phyloP scores from a whole-genome alignment of 1,284 basidiomycete genomes.

The Cerrena zonata region DNA sequence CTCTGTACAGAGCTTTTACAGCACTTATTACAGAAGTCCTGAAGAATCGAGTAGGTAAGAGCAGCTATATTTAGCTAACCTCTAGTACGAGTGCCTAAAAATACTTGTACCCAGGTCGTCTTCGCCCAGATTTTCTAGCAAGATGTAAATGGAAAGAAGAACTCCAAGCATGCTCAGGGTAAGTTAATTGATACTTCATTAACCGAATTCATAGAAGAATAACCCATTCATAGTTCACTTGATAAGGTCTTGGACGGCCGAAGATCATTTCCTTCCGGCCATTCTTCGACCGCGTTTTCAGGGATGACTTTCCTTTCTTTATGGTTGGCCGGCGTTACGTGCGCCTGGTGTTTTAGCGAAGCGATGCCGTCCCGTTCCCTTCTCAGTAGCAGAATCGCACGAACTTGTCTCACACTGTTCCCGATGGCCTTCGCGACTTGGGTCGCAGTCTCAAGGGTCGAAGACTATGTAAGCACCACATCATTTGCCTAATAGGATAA shows the following conservation, averaged over 20 bases:
- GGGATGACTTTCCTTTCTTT: slow-evolving; percentile 62
- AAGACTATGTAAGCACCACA: slow-evolving; percentile 52
- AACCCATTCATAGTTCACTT: slow-evolving; percentile 29
- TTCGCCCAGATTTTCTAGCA: slow-evolving; percentile 65
- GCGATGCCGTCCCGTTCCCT: slow-evolving; percentile 33
- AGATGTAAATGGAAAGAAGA: slow-evolving; percentile 57
- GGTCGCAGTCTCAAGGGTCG: slow-evolving; percentile 56
- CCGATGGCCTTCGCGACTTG: slow-evolving; percentile 54
- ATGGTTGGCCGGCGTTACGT: slow-evolving; percentile 59
- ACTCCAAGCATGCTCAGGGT: slow-evolving; percentile 52
- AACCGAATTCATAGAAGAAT: neutral
- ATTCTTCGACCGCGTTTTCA: slow-evolving; percentile 60
- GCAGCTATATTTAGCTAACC: neutral
- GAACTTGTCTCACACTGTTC: slow-evolving; percentile 43
- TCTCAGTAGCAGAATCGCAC: slow-evolving; percentile 43
- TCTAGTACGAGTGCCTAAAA: neutral
- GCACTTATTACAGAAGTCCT: slow-evolving; percentile 47
- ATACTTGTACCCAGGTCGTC: slow-evolving; percentile 38
- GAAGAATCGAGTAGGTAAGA: slow-evolving; percentile 56
- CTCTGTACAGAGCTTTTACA: slow-evolving; percentile 36
- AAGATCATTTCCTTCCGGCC: slow-evolving; percentile 62
- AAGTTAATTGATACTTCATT: neutral
- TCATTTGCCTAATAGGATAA: neutral
- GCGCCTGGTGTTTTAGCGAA: slow-evolving; percentile 51
- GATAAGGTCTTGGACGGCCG: slow-evolving; percentile 45